Percentiles rank a stretch among this genome's conserved stretches.
These are phyloP conservation scores for Carex scoparia DNA, from an alignment of 176 grass and related monocot genomes.

Conservation along the genomic window DNA sequence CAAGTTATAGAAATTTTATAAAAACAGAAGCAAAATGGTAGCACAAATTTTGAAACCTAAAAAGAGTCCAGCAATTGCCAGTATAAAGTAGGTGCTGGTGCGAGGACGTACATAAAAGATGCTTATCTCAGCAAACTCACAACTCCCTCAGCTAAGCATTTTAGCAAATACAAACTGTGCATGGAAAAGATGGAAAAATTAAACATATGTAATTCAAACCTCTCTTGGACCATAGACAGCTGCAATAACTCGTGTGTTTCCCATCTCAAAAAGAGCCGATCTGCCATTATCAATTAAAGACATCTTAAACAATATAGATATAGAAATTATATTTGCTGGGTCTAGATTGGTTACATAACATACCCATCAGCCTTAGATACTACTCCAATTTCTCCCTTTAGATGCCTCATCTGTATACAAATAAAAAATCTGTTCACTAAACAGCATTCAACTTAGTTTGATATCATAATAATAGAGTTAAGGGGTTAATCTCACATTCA, in stretches of 20 bases:
- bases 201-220: constrained; percentile 27
- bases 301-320: neutral
- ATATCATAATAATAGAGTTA: too few relatives aligned
- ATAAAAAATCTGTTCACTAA: neutral
- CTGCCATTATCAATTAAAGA: constrained; percentile 27
- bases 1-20: neutral
- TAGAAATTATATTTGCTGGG: neutral
- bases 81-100: neutral
- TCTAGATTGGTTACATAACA: neutral
- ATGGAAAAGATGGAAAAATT: neutral
- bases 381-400: constrained; percentile 70
- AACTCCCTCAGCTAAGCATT: neutral
- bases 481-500: too few relatives aligned
- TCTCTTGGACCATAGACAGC: constrained; percentile 83
- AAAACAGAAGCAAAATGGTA: constrained; percentile 1
- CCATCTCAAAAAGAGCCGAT: constrained; percentile 94
- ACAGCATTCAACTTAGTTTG: neutral
- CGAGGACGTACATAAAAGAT: neutral
- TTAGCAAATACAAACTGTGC: neutral
- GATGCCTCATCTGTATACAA: constrained; percentile 71
- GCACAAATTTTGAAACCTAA: neutral
- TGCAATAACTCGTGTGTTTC: constrained; percentile 87
- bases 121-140: neutral
- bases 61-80: neutral
- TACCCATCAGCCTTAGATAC: constrained; percentile 71